phyloP scores from a whole-genome alignment of 2,329 filamentous ascomycete genomes.

The Exutisphaerella laricina region DNA sequence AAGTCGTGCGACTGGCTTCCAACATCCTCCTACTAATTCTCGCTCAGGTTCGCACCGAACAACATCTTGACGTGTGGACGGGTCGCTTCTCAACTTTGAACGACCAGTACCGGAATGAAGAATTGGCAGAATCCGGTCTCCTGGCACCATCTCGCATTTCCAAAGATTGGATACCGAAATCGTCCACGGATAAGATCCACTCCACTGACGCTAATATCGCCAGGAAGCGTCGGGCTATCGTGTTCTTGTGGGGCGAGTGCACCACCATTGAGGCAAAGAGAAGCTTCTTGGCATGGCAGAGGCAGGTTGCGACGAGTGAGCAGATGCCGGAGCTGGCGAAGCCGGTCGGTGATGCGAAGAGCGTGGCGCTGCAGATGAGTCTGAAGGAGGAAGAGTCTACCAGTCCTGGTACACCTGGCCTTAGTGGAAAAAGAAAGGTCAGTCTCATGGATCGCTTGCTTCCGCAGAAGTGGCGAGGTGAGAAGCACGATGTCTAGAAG shows the following conservation, averaged over 20 bases:
- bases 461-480: no score
- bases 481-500: neutral
- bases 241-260: constrained; percentile 26
- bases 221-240: constrained; percentile 28
- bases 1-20: neutral
- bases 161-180: constrained; percentile 9
- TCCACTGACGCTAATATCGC: constrained; percentile 23
- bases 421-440: constrained; percentile 24
- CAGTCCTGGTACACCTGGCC: neutral
- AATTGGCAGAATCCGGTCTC: constrained; percentile 34
- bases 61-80: constrained; percentile 53
- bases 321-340: constrained; percentile 22
- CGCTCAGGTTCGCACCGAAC: constrained; percentile 17
- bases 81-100: constrained; percentile 56
- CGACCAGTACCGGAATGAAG: constrained; percentile 50
- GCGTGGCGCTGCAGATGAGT: constrained; percentile 20
- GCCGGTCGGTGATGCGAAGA: constrained; percentile 15
- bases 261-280: constrained; percentile 27
- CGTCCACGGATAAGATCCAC: constrained; percentile 29
- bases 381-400: constrained; percentile 10
- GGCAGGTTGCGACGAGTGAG: constrained; percentile 22
- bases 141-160: constrained; percentile 35
- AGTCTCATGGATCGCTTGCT: constrained; percentile 34
- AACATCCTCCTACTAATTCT: neutral
- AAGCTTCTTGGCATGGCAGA: constrained; percentile 29